Percentiles rank a stretch among this genome's conserved stretches.
These are phyloP conservation scores for Kregervanrija pseudodelftensis DNA, from an alignment of 805 yeast genomes.

Conservation along the genomic window DNA sequence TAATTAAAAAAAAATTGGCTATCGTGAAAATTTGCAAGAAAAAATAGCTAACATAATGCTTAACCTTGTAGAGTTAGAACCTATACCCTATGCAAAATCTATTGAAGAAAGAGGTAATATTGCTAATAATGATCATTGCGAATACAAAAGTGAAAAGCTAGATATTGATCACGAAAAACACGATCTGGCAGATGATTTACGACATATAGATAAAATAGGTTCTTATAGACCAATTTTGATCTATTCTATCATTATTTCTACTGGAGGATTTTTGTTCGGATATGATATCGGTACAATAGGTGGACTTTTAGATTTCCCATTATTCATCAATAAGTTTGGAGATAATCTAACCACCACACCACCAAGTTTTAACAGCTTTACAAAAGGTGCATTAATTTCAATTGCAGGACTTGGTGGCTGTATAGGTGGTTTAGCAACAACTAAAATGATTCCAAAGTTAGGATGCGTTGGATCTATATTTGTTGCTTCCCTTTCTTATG, in stretches of 20 bases:
- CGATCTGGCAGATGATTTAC: background rate
- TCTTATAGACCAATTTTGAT: slow-evolving; percentile 17
- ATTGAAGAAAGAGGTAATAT: too few relatives aligned
- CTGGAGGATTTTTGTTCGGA: slow-evolving; percentile 30
- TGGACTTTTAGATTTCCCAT: slow-evolving; percentile 25
- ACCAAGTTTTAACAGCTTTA: slow-evolving; percentile 14
- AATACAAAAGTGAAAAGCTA: background rate
- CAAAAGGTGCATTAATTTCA: slow-evolving; percentile 26
- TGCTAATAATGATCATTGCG: background rate
- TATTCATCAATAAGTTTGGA: slow-evolving; percentile 20
- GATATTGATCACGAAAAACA: slow-evolving; percentile 3
- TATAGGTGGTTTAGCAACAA: slow-evolving; percentile 25
- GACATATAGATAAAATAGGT: slow-evolving; percentile 10
- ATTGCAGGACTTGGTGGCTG: slow-evolving; percentile 26
- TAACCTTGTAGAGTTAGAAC: too few relatives aligned
- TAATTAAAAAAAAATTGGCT: too few relatives aligned
- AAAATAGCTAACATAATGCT: too few relatives aligned
- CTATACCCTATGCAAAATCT: too few relatives aligned
- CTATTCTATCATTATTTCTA: slow-evolving; percentile 21
- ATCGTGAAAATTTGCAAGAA: too few relatives aligned
- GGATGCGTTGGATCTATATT: slow-evolving; percentile 23
- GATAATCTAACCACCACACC: slow-evolving; percentile 7
- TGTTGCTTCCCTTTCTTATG: slow-evolving; percentile 16
- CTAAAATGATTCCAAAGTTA: slow-evolving; percentile 15
- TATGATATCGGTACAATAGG: slow-evolving; percentile 33